Conservation (phyloP, 495 filamentous ascomycete species). For the Sporormia fimetaria region DNA sequence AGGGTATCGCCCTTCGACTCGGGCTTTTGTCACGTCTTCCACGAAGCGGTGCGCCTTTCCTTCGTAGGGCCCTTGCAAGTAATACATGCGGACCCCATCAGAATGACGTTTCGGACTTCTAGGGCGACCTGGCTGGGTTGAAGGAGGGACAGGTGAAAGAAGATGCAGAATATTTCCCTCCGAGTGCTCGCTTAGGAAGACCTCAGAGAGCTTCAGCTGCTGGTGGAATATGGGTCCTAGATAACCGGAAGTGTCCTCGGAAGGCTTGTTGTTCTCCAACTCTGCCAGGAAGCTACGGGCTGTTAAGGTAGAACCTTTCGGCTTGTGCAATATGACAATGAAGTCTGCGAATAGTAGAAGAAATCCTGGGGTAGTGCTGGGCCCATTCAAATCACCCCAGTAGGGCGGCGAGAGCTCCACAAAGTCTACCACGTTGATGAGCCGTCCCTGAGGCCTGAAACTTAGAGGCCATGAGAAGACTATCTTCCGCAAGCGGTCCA, state of each 20-base stretch:
- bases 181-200: conserved; percentile 64
- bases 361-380: conserved; percentile 47
- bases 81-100: conserved; percentile 42
- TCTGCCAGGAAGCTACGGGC: conserved; percentile 73
- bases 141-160: conserved; percentile 30
- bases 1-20: conserved; percentile 70
- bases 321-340: conserved; percentile 63
- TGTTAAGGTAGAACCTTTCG: conserved; percentile 46
- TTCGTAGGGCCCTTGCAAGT: conserved; percentile 66
- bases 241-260: conserved; percentile 34
- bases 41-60: conserved; percentile 62
- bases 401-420: conserved; percentile 69
- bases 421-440: conserved; percentile 78
- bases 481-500: conserved; percentile 60
- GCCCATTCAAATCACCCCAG: conserved; percentile 32
- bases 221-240: conserved; percentile 64
- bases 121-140: conserved; percentile 17
- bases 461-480: conserved; percentile 70
- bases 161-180: conserved; percentile 66
- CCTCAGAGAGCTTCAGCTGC: conserved; percentile 55
- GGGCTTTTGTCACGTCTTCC: conserved; percentile 79
- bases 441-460: conserved; percentile 59
- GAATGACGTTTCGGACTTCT: conserved; percentile 16
- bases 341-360: conserved; percentile 77
- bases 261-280: conserved; percentile 54